Evolutionary conservation across 257 asterid genomes (phyloP).

Genomic region (Nicotiana sylvestris): DNA sequence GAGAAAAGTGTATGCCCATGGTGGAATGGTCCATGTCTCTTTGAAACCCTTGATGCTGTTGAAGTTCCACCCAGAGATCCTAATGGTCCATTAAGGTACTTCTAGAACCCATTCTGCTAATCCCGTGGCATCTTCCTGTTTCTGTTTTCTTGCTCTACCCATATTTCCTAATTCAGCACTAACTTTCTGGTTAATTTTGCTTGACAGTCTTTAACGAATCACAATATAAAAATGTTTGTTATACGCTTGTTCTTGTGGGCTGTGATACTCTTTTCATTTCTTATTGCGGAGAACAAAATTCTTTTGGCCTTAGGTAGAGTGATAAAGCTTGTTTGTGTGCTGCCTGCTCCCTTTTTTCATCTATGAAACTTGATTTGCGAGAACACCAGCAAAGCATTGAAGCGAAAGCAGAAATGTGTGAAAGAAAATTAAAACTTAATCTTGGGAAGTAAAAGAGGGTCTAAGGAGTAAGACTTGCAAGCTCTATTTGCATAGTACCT

Average conservation of each 20-base stretch:
- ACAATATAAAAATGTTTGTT: not conserved
- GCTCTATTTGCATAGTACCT: not conserved
- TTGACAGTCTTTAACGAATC: not conserved
- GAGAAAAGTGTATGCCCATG: constrained; percentile 70
- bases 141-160: not conserved
- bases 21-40: constrained; percentile 91
- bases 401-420: not conserved
- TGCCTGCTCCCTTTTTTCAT: not conserved
- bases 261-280: not conserved
- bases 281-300: not conserved
- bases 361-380: not conserved
- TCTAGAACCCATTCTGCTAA: not conserved
- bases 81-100: constrained; percentile 83
- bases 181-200: not conserved
- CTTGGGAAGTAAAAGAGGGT: not conserved
- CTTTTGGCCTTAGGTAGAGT: not conserved
- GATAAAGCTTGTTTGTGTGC: not conserved
- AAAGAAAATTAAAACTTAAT: not conserved
- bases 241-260: not conserved
- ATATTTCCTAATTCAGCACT: not conserved
- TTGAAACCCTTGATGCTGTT: constrained; percentile 85
- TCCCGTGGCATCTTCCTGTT: not conserved
- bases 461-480: not conserved
- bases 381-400: not conserved
- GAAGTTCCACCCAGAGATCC: constrained; percentile 90